phyloP scores from a whole-genome alignment of 2,329 filamentous ascomycete species.

The Talaromyces atroroseus region DNA sequence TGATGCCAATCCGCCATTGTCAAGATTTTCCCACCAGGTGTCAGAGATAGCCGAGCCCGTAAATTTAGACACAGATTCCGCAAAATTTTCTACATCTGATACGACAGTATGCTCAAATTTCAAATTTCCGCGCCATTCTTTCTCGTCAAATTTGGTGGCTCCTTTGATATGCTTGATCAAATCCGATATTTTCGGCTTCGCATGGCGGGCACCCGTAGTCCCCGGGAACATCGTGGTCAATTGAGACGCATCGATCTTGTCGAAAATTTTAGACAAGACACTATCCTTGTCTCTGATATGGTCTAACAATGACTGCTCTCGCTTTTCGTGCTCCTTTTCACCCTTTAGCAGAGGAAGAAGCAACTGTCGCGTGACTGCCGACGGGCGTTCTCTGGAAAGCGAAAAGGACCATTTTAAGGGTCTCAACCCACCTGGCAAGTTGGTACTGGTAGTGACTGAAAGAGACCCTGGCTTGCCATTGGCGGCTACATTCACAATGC shows the following conservation, averaged over 20 bases:
- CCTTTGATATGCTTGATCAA: constrained; percentile 52
- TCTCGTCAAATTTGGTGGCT: constrained; percentile 49
- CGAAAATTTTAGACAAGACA: constrained; percentile 53
- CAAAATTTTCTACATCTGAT: constrained; percentile 15
- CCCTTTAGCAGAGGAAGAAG: constrained; percentile 50
- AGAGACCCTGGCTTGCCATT: constrained; percentile 32
- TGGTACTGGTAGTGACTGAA: constrained; percentile 42
- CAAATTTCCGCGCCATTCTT: constrained; percentile 38
- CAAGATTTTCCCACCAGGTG: constrained; percentile 32
- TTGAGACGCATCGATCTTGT: constrained; percentile 53
- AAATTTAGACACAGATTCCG: constrained; percentile 1
- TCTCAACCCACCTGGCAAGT: constrained; percentile 50
- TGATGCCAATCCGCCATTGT: neutral
- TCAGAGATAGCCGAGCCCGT: constrained; percentile 6
- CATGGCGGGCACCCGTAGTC: constrained; percentile 41
- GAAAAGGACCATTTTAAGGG: constrained; percentile 49
- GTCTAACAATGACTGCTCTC: constrained; percentile 45
- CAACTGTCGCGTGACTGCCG: constrained; percentile 44
- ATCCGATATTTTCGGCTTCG: constrained; percentile 39
- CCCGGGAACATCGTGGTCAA: constrained; percentile 54
- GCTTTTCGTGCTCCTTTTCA: constrained; percentile 42
- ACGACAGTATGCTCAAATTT: constrained; percentile 10
- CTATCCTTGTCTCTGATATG: constrained; percentile 54
- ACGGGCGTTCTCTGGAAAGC: constrained; percentile 38
- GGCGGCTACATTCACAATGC: constrained; percentile 26